A percentile compares a stretch with the other conserved stretches of the same genome.
phyloP scores from a whole-genome alignment of 225 moss, liverwort and hornwort genomes.

The Asterella californica region DNA sequence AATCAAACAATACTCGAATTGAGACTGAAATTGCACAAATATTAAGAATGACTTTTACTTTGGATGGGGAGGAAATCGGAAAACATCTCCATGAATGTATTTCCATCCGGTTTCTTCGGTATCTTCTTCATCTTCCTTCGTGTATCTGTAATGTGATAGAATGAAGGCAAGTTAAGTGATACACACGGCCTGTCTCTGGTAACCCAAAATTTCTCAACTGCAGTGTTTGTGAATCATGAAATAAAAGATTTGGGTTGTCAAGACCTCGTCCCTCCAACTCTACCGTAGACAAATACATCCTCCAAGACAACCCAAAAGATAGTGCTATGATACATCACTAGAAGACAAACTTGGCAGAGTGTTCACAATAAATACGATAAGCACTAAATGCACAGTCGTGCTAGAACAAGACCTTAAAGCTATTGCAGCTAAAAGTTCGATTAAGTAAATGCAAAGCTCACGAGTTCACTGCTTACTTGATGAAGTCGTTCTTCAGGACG shows the following conservation, averaged over 20 bases:
- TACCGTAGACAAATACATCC: neutral
- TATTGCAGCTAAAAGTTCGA: neutral
- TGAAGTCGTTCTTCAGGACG: conserved; percentile 91
- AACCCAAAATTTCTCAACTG: too few relatives aligned
- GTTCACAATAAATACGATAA: neutral
- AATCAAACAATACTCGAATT: too few relatives aligned
- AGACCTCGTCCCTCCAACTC: neutral
- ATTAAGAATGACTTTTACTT: conserved; percentile 50
- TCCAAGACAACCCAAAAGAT: conserved; percentile 1
- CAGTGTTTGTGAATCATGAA: neutral
- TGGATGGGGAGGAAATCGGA: conserved; percentile 76
- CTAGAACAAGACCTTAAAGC: neutral
- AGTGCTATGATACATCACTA: too few relatives aligned
- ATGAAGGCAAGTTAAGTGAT: neutral
- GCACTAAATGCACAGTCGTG: too few relatives aligned
- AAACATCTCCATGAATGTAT: conserved; percentile 97
- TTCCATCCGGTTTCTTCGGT: conserved; percentile 99
- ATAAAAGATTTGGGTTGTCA: neutral
- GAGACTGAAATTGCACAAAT: neutral
- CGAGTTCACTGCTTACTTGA: conserved; percentile 66
- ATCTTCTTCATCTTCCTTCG: conserved; percentile 97
- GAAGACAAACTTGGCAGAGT: neutral
- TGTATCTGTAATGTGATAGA: conserved; percentile 49
- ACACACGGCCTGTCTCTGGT: neutral
- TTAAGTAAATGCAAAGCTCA: neutral